phyloP scores from a whole-genome alignment of 2,329 filamentous ascomycete genomes.

The Sporothrix protearum region DNA sequence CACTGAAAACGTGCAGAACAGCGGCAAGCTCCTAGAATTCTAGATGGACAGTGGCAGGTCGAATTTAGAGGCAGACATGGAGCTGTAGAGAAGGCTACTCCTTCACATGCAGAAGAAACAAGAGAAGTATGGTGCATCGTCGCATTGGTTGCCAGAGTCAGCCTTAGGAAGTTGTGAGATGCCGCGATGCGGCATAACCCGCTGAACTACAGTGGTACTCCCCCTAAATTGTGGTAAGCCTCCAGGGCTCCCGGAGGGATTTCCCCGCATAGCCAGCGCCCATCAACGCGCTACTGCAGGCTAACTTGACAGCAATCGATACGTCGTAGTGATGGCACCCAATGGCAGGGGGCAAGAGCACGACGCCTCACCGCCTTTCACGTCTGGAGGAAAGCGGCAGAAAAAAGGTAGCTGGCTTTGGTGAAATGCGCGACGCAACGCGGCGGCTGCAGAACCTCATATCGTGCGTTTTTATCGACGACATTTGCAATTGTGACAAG shows the following conservation, averaged over 20 bases:
- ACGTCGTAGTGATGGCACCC: too few relatives aligned
- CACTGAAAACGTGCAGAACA: too few relatives aligned
- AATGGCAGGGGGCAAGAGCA: neutral
- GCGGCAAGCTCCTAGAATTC: too few relatives aligned
- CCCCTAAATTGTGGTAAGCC: neutral
- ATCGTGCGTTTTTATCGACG: too few relatives aligned
- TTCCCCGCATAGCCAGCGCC: slow-evolving; percentile 14
- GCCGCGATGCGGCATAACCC: too few relatives aligned
- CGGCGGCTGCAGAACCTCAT: too few relatives aligned
- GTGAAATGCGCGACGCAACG: neutral
- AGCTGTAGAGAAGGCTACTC: too few relatives aligned
- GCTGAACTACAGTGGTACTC: neutral
- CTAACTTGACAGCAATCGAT: slow-evolving; percentile 1
- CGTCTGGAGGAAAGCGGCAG: neutral
- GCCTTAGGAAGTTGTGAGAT: neutral
- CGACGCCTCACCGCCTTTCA: neutral
- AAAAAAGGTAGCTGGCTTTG: neutral
- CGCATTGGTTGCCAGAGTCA: neutral
- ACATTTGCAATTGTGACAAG: too few relatives aligned
- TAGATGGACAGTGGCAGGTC: neutral
- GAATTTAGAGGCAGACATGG: neutral
- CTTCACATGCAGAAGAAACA: neutral
- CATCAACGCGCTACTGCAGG: slow-evolving; percentile 1
- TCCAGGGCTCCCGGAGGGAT: neutral
- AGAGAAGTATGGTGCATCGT: neutral